These are phyloP conservation scores for Coemansia reversa DNA, from an alignment of 192 early-diverging fungal genomes.

Conservation along the genomic window DNA sequence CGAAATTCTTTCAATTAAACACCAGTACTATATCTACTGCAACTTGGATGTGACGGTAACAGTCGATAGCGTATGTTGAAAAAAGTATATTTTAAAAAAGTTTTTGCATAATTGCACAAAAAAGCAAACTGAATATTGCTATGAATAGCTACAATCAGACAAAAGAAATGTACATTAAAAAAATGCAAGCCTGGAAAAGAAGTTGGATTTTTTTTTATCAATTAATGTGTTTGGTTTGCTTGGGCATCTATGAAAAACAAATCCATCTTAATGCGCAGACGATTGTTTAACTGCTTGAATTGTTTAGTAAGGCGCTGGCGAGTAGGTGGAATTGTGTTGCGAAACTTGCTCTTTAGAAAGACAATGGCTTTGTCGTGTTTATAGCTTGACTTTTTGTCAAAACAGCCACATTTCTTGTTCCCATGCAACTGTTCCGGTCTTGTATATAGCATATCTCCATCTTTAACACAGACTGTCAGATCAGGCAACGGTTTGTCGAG, in stretches of 20 bases:
- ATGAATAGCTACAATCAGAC: not conserved
- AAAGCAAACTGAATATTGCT: not conserved
- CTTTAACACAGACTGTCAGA: constrained; percentile 42
- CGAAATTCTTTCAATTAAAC: not conserved
- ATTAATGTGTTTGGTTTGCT: not conserved
- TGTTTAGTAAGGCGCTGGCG: constrained; percentile 17
- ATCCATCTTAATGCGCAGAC: constrained; percentile 27
- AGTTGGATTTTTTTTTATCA: not conserved
- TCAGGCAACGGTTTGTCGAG: constrained; percentile 35
- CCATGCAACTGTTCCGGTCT: constrained; percentile 37
- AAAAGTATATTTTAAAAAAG: not conserved
- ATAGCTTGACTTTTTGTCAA: constrained; percentile 1
- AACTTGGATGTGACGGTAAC: not conserved
- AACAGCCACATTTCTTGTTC: constrained; percentile 35
- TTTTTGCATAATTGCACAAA: not conserved
- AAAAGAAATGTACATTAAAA: not conserved
- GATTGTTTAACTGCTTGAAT: constrained; percentile 18
- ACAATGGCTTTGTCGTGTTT: constrained; percentile 17
- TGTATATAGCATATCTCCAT: constrained; percentile 45
- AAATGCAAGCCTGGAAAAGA: not conserved
- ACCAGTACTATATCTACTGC: not conserved
- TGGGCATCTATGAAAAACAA: constrained; percentile 27
- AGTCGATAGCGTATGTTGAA: not conserved
- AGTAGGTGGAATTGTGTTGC: constrained; percentile 17
- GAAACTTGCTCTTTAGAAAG: constrained; percentile 21